Conservation (phyloP, 2,329 filamentous ascomycete genomes). For the Hymenoscyphus albidus region DNA sequence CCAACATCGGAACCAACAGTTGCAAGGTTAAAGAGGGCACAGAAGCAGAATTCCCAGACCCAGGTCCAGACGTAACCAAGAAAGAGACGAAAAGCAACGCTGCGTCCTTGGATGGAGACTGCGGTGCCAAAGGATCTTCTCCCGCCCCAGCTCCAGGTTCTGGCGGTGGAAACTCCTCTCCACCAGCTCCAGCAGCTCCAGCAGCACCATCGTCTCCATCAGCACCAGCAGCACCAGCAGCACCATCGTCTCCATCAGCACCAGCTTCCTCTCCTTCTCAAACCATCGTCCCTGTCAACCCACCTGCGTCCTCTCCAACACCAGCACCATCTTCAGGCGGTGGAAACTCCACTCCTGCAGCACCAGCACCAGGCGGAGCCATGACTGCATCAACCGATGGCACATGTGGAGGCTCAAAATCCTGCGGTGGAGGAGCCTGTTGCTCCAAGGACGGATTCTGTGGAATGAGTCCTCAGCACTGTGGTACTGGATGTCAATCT, state of each 20-base stretch:
- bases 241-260: background rate
- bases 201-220: background rate
- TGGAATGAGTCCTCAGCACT: slow-evolving; percentile 8
- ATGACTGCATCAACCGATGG: slow-evolving; percentile 1
- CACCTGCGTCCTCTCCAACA: background rate
- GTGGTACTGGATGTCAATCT: slow-evolving; percentile 9
- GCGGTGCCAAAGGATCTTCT: background rate
- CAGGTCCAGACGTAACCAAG: slow-evolving; percentile 40
- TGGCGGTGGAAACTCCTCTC: background rate
- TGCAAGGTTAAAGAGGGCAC: slow-evolving; percentile 47
- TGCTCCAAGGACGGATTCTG: slow-evolving; percentile 11
- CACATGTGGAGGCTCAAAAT: slow-evolving; percentile 1
- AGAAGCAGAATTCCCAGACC: slow-evolving; percentile 52
- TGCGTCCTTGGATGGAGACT: slow-evolving; percentile 25
- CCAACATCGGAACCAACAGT: slow-evolving; percentile 47
- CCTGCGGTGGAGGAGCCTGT: slow-evolving; percentile 9
- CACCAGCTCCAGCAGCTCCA: background rate
- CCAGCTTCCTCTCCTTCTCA: no score
- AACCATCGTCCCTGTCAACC: no score
- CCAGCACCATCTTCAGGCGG: background rate
- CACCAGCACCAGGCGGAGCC: background rate
- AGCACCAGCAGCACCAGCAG: background rate
- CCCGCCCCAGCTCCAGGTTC: slow-evolving; percentile 9
- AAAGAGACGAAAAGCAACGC: slow-evolving; percentile 13
- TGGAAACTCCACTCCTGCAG: no score